Evolutionary conservation across 768 basidiomycete species (phyloP).

Genomic region (Boletales sp.): DNA sequence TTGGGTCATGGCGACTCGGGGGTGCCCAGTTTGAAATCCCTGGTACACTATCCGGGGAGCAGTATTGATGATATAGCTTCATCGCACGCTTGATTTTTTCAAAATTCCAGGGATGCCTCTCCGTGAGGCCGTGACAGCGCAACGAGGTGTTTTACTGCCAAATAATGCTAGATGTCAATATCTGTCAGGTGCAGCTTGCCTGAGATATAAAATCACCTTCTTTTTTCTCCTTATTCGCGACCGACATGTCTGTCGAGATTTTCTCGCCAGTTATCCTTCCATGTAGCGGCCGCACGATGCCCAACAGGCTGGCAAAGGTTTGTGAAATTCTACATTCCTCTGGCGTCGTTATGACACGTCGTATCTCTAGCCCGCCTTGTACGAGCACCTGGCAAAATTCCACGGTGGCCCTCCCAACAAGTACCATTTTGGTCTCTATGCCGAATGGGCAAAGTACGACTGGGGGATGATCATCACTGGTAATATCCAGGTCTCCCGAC

Average conservation of each 20-base stretch:
- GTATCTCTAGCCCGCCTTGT: conserved; percentile 71
- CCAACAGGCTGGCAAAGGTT: conserved; percentile 57
- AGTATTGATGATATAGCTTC: too few species aligned
- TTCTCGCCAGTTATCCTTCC: conserved; percentile 30
- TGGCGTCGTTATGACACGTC: not conserved
- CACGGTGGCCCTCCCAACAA: conserved; percentile 71
- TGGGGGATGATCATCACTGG: conserved; percentile 93
- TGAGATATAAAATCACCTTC: too few species aligned
- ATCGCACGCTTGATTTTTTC: too few species aligned
- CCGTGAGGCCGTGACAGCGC: too few species aligned
- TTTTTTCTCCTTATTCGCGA: too few species aligned
- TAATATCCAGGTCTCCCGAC: conserved; percentile 64
- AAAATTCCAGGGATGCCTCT: too few species aligned
- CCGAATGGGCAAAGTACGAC: conserved; percentile 64
- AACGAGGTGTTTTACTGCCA: too few species aligned
- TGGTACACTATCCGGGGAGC: too few species aligned
- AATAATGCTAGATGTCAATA: too few species aligned
- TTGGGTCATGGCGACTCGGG: too few species aligned
- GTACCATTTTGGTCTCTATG: conserved; percentile 62
- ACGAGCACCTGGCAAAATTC: conserved; percentile 71
- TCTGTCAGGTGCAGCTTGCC: too few species aligned
- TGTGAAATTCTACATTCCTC: not conserved
- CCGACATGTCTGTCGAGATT: conserved; percentile 15
- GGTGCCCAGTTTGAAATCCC: too few species aligned
- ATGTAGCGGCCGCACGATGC: conserved; percentile 32